Percentiles rank a stretch among this genome's conserved stretches.
Conservation (phyloP, 2,329 filamentous ascomycete genomes). For the Alternaria sp. region DNA sequence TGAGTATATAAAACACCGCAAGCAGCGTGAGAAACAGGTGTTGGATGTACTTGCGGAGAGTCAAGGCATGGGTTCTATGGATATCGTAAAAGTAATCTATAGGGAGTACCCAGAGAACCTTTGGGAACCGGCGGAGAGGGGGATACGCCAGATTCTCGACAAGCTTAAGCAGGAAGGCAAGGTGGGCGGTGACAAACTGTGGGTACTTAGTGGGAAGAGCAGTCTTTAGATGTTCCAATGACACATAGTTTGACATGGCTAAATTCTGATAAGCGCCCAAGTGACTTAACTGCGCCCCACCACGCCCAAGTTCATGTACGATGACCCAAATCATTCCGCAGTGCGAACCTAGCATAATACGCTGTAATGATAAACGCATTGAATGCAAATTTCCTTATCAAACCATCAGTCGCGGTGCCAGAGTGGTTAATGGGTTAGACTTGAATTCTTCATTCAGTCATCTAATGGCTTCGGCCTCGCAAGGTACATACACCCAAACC, state of each 20-base stretch:
- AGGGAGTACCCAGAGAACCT: constrained; percentile 76
- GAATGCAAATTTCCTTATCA: not conserved
- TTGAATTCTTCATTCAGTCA: constrained; percentile 47
- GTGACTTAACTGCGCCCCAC: constrained; percentile 3
- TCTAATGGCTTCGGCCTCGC: constrained; percentile 53
- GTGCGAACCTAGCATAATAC: too few relatives aligned
- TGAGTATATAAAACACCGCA: constrained; percentile 85
- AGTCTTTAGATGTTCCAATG: constrained; percentile 29
- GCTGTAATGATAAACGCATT: fast-evolving
- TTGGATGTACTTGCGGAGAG: constrained; percentile 45
- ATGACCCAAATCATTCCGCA: not conserved
- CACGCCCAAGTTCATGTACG: not conserved
- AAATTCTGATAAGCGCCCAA: not conserved
- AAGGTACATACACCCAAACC: constrained; percentile 32
- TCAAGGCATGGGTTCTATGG: constrained; percentile 71
- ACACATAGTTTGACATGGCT: not conserved
- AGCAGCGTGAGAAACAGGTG: constrained; percentile 69
- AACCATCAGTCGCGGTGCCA: constrained; percentile 40
- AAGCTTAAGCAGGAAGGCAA: constrained; percentile 80
- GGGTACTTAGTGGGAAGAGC: constrained; percentile 44
- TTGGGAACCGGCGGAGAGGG: constrained; percentile 76
- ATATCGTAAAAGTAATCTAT: constrained; percentile 90
- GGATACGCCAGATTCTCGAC: constrained; percentile 76
- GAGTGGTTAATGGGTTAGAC: constrained; percentile 54
- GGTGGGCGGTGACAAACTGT: constrained; percentile 55